A percentile compares a stretch with the other conserved stretches of the same genome.
phyloP scores from a whole-genome alignment of 441 rosid species.

The Rhodomyrtus psidioides region DNA sequence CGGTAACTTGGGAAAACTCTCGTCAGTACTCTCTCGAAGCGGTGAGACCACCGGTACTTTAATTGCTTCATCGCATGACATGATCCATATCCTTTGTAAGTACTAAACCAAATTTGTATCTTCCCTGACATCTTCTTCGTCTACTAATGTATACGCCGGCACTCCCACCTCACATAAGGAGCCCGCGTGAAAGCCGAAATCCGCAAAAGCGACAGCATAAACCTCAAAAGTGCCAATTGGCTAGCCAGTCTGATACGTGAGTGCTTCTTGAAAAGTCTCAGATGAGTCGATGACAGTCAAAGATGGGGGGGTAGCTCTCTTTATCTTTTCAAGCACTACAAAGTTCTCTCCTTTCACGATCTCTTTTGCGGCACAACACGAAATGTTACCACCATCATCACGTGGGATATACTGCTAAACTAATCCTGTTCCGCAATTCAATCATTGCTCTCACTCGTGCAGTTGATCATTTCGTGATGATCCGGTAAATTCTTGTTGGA shows the following conservation, averaged over 20 bases:
- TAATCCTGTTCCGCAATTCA: background rate
- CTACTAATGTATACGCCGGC: background rate
- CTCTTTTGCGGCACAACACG: background rate
- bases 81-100: background rate
- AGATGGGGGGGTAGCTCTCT: background rate
- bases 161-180: background rate
- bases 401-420: background rate
- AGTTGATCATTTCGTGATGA: background rate
- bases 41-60: background rate
- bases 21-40: background rate
- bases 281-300: background rate
- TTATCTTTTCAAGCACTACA: background rate
- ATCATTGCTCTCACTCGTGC: constrained; percentile 30
- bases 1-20: background rate
- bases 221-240: background rate
- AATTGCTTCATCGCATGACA: background rate
- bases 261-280: background rate
- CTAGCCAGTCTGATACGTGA: background rate
- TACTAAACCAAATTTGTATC: background rate
- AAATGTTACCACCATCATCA: background rate
- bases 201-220: background rate
- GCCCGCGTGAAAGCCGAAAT: background rate
- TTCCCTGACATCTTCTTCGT: background rate
- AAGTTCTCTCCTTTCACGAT: background rate
- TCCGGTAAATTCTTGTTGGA: background rate